Evolutionary conservation across 495 filamentous ascomycete genomes (phyloP).

Genomic region (Clavariopsis aquatica): DNA sequence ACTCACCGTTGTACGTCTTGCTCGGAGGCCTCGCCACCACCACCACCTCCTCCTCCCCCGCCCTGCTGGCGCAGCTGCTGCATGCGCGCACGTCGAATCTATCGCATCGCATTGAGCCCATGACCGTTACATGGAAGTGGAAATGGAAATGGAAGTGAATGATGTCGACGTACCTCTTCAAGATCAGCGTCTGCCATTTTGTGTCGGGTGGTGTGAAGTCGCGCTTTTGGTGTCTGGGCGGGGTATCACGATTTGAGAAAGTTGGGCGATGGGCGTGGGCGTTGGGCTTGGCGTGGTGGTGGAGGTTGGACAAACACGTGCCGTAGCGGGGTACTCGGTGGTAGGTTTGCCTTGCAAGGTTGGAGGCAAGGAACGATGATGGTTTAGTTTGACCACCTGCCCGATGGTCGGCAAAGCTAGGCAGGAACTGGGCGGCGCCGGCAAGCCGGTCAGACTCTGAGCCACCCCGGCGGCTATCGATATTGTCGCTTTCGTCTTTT

Average conservation of each 20-base stretch:
- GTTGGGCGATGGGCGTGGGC: not conserved
- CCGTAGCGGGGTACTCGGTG: not conserved
- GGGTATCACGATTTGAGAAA: conserved; percentile 22
- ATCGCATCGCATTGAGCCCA: conserved; percentile 5
- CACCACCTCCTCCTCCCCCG: conserved; percentile 39
- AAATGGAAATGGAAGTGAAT: no score
- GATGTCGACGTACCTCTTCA: conserved; percentile 31
- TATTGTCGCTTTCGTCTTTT: not conserved
- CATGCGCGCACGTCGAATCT: conserved; percentile 88
- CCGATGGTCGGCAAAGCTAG: not conserved
- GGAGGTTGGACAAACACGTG: not conserved
- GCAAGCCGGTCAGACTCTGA: not conserved
- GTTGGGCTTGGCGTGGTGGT: not conserved
- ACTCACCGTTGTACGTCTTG: conserved; percentile 66
- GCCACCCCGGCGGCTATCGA: not conserved
- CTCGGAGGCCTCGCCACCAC: conserved; percentile 52
- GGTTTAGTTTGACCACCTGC: not conserved
- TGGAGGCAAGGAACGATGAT: not conserved
- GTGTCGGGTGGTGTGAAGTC: conserved; percentile 9
- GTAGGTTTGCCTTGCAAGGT: not conserved
- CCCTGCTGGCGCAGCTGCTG: conserved; percentile 82
- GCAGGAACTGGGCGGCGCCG: not conserved
- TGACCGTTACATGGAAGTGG: not conserved
- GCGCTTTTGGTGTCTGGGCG: conserved; percentile 19
- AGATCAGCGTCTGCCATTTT: conserved; percentile 38